phyloP scores from a whole-genome alignment of 805 yeast species.

The Candida tammaniensis region DNA sequence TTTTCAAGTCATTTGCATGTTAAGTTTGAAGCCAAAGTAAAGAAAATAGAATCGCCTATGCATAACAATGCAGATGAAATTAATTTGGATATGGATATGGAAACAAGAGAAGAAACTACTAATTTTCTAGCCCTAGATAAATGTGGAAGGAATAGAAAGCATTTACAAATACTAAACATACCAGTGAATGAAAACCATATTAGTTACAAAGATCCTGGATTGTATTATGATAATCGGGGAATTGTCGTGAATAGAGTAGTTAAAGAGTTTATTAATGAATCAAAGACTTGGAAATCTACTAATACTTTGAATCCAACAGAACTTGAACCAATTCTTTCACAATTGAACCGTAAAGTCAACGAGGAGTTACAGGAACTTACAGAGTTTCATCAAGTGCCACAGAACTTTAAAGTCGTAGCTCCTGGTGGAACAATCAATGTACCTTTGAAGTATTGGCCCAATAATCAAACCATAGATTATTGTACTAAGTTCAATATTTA shows the following conservation, averaged over 20 bases:
- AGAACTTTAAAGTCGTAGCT: constrained; percentile 25
- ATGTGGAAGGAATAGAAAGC: constrained; percentile 64
- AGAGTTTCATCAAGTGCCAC: constrained; percentile 14
- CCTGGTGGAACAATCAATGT: constrained; percentile 16
- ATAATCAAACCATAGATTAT: constrained; percentile 34
- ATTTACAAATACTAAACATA: constrained; percentile 51
- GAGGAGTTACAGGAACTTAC: constrained; percentile 1
- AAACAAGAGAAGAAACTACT: constrained; percentile 23
- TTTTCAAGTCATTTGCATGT: constrained; percentile 89
- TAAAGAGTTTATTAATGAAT: neutral
- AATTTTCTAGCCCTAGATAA: constrained; percentile 81
- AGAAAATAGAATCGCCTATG: constrained; percentile 6
- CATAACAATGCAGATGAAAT: constrained; percentile 18
- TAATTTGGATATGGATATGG: constrained; percentile 19
- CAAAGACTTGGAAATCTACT: no score
- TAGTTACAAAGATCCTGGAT: constrained; percentile 6
- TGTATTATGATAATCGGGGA: constrained; percentile 30
- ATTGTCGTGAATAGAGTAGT: constrained; percentile 31
- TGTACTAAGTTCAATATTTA: constrained; percentile 21
- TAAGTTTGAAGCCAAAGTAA: constrained; percentile 55
- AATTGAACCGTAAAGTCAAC: constrained; percentile 1
- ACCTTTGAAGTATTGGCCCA: constrained; percentile 30
- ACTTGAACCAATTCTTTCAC: neutral
- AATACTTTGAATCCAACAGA: no score
- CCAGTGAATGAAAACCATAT: constrained; percentile 14